Evolutionary conservation across 345 rosid genomes (phyloP).

Genomic region (Populus deltoides): DNA sequence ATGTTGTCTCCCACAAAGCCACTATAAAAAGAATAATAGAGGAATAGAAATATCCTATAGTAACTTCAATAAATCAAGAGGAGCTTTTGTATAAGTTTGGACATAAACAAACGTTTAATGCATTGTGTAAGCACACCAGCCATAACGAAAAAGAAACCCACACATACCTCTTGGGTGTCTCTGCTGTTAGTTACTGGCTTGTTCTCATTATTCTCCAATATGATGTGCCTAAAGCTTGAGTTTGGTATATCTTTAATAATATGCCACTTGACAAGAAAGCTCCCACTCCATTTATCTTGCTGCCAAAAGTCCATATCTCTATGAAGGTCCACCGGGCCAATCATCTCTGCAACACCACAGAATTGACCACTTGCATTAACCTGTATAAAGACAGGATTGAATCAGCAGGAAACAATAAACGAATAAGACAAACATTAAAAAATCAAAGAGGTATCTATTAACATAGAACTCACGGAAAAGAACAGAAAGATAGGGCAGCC

Average conservation of each 20-base stretch:
- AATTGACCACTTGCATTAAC: conserved; percentile 97
- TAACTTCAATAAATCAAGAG: background rate
- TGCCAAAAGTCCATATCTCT: conserved; percentile 98
- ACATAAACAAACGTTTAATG: background rate
- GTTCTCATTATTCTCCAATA: conserved; percentile 84
- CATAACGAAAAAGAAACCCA: background rate
- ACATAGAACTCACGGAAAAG: conserved; percentile 68
- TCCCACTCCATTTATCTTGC: conserved; percentile 98
- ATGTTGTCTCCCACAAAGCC: background rate
- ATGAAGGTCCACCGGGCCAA: conserved; percentile 73
- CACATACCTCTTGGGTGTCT: conserved; percentile 93
- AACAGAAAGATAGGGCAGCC: conserved; percentile 76
- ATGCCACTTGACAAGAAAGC: conserved; percentile 95
- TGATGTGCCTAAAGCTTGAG: conserved; percentile 71
- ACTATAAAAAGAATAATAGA: background rate
- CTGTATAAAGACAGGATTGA: conserved; percentile 33
- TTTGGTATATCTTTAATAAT: conserved; percentile 82
- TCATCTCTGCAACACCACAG: conserved; percentile 97
- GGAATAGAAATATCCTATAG: background rate
- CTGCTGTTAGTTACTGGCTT: conserved; percentile 98
- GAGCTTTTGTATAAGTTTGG: background rate
- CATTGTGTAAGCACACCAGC: background rate
- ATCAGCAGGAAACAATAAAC: conserved; percentile 12
- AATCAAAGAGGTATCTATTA: background rate
- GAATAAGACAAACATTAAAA: background rate